These are phyloP conservation scores for Tetratostichococcus sp. DNA, from an alignment of 139 green algal species.

Conservation along the genomic window DNA sequence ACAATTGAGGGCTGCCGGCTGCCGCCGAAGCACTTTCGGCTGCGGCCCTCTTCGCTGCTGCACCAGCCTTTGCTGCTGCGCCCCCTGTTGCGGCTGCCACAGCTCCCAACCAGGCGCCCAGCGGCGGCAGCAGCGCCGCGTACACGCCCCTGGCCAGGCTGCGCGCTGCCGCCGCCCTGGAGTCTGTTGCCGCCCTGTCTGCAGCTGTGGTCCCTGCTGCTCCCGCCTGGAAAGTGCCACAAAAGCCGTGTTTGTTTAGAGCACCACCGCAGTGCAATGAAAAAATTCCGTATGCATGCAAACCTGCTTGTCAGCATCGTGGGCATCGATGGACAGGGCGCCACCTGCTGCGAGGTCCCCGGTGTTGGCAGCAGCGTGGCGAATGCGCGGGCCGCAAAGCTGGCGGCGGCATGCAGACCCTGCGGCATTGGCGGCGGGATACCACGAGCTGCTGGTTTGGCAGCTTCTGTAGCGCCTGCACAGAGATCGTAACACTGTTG, in stretches of 20 bases:
- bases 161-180: not conserved
- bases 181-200: too few species aligned
- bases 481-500: too few species aligned
- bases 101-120: slow-evolving; percentile 9
- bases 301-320: too few species aligned
- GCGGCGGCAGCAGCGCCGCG: slow-evolving; percentile 10
- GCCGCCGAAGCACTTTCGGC: too few species aligned
- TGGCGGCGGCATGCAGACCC: not conserved
- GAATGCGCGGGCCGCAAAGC: slow-evolving; percentile 9
- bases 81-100: not conserved
- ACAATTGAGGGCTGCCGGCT: too few species aligned
- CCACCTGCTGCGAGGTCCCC: too few species aligned
- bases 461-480: not conserved
- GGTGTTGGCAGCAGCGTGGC: not conserved
- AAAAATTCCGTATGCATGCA: too few species aligned
- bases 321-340: too few species aligned
- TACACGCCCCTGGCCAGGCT: slow-evolving; percentile 13
- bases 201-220: too few species aligned
- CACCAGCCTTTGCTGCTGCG: not conserved
- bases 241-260: too few species aligned
- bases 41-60: not conserved
- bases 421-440: not conserved
- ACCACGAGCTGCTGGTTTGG: not conserved
- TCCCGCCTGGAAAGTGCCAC: too few species aligned
- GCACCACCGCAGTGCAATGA: too few species aligned